Percentiles rank a stretch among this genome's conserved stretches.
These are phyloP conservation scores for Populus tremula DNA, from an alignment of 345 rosid species.

Conservation along the genomic window DNA sequence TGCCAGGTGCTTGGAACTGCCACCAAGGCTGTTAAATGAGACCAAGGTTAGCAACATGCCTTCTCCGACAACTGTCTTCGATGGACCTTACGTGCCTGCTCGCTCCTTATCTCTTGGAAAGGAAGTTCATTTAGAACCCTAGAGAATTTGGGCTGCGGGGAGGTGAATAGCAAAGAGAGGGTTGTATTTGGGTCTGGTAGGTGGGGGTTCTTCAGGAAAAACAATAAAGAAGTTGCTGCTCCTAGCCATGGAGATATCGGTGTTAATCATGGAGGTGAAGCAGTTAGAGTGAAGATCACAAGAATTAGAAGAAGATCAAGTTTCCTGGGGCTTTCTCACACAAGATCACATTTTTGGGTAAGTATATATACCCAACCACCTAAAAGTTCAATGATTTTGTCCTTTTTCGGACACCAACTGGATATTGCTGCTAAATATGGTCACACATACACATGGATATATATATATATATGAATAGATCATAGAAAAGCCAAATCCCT, in stretches of 20 bases:
- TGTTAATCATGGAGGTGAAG: neutral
- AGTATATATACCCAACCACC: constrained; percentile 25
- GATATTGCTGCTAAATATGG: neutral
- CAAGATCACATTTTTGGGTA: constrained; percentile 56
- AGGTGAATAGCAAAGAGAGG: constrained; percentile 25
- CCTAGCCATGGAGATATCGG: constrained; percentile 18
- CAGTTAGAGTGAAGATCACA: constrained; percentile 41
- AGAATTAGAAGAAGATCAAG: constrained; percentile 45
- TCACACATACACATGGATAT: neutral
- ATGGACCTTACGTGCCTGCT: constrained; percentile 39
- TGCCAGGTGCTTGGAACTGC: constrained; percentile 52
- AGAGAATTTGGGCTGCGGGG: constrained; percentile 15
- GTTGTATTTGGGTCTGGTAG: constrained; percentile 42
- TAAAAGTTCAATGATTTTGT: too few relatives aligned
- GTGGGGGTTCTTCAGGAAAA: constrained; percentile 48
- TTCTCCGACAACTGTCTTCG: constrained; percentile 57
- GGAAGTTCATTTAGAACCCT: constrained; percentile 7
- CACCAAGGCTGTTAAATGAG: constrained; percentile 54
- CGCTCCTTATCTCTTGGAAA: neutral
- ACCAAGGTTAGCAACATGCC: constrained; percentile 28
- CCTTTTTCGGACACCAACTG: neutral
- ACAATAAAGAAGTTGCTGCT: constrained; percentile 20
- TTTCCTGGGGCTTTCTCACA: constrained; percentile 34
- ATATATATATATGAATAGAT: too few relatives aligned
- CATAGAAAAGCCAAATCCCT: neutral